Percentiles rank a stretch among this genome's conserved stretches.
Evolutionary conservation across 345 rosid genomes (phyloP).

Genomic region (Populus deltoides): DNA sequence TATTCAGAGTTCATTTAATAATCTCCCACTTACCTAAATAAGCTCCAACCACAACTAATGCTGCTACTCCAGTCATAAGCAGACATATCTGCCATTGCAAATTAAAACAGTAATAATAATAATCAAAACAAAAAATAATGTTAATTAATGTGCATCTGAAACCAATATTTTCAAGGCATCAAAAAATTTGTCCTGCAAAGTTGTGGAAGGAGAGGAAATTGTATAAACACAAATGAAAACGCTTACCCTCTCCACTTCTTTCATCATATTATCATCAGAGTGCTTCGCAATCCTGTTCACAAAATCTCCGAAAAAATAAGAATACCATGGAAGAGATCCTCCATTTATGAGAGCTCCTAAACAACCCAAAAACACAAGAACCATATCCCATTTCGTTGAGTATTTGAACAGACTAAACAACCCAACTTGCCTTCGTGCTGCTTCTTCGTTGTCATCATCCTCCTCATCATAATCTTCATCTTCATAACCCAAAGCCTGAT

Average conservation of each 20-base stretch:
- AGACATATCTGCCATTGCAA: constrained; percentile 41
- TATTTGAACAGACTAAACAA: constrained; percentile 55
- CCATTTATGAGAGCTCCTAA: constrained; percentile 65
- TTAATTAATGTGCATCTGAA: background rate
- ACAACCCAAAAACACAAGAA: constrained; percentile 55
- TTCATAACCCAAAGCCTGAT: background rate
- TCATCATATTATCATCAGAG: constrained; percentile 39
- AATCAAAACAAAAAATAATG: background rate
- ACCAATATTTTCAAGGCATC: background rate
- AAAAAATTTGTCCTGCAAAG: background rate
- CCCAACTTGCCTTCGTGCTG: constrained; percentile 35
- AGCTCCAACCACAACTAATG: constrained; percentile 52
- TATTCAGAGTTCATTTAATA: background rate
- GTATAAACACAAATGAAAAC: background rate
- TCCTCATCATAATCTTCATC: background rate
- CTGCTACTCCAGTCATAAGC: constrained; percentile 46
- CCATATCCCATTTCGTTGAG: constrained; percentile 50
- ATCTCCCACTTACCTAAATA: constrained; percentile 41
- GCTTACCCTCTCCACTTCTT: constrained; percentile 48
- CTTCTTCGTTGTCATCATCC: constrained; percentile 17
- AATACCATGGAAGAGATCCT: constrained; percentile 67
- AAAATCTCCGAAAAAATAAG: constrained; percentile 48
- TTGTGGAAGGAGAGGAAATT: no score
- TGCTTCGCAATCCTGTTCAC: constrained; percentile 46
- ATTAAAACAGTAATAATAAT: background rate